Evolutionary conservation across 805 yeast species (phyloP).

Genomic region (Scheffersomyces amazonensis): DNA sequence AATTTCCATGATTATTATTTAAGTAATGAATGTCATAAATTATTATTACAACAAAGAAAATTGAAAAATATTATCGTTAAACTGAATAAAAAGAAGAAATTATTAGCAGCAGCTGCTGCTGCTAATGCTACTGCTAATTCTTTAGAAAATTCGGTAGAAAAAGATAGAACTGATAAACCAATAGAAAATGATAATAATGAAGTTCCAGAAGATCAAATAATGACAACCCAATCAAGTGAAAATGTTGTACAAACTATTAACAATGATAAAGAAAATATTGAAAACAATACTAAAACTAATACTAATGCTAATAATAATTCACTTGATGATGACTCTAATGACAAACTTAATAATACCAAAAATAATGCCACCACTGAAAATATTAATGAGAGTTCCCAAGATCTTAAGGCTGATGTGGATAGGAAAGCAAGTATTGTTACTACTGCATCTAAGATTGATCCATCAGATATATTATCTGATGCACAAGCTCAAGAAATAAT

Average conservation of each 20-base stretch:
- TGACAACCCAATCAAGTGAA: not conserved
- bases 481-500: conserved; percentile 29
- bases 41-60: conserved; percentile 57
- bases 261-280: not conserved
- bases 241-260: too few relatives aligned
- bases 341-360: not conserved
- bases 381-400: conserved; percentile 3
- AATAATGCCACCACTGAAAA: not conserved
- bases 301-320: not conserved
- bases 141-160: conserved; percentile 1
- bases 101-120: conserved; percentile 6
- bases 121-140: not conserved
- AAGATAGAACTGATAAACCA: not conserved
- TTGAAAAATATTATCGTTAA: conserved; percentile 45
- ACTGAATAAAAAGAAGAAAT: conserved; percentile 41
- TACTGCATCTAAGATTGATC: not conserved
- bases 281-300: not conserved
- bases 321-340: not conserved
- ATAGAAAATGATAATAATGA: conserved; percentile 1
- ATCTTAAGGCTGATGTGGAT: conserved; percentile 10
- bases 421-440: conserved; percentile 2
- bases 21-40: conserved; percentile 70
- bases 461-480: conserved; percentile 26
- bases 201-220: conserved; percentile 2
- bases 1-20: conserved; percentile 71